Evolutionary conservation across 179 eudicot species (phyloP), one percentile per base, ranked within the genome.

Genomic region (Amaranthus tricolor): DNA sequence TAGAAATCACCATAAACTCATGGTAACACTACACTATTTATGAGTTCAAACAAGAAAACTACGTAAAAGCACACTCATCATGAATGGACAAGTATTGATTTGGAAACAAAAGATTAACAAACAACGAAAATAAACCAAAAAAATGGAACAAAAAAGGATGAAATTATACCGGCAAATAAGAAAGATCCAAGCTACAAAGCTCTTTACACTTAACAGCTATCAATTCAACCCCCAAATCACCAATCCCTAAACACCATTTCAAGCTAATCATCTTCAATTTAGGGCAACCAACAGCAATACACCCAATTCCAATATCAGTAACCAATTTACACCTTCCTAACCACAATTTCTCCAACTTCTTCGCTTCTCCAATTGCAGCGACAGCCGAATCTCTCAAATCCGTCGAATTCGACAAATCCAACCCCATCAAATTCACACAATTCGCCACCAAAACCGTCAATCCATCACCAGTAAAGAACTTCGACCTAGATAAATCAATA

Each of bases 231-330:
- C 98, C 98, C 49, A 94, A 86, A 88, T 94, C 96, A 15, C 96
- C 97, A 83, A 94, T 81, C 51, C 97, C 96, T 71, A 89, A 75
- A 85, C 96, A 94, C 98, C 97, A 94, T 73, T 87, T 94, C 87
- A 94, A 84, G 58, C 86, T 82, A 67, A 94, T 70, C 63, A 83
- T 54, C 84, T 79, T 94, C 88, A 94, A 77, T 21, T 88, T 94
- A 80, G 71, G 76, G 78, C 98, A 94, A 55, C 98, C 98, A 56
- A 94, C 97, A 15, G 98, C 98, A 71, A 94, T 83, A 89, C 98
- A 94, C 16, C 97, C 97, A 71, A 94, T 85, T 74, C 98, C 98
- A 50, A 94, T 92, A 87, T 94, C 98, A 6, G 96, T 94, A 15
- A 94, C 73, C 75, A 82, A 17, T 71, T 90, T 94, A 78, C 98